phyloP scores from a whole-genome alignment of 164 flowering plant species.

The Macadamia integrifolia region DNA sequence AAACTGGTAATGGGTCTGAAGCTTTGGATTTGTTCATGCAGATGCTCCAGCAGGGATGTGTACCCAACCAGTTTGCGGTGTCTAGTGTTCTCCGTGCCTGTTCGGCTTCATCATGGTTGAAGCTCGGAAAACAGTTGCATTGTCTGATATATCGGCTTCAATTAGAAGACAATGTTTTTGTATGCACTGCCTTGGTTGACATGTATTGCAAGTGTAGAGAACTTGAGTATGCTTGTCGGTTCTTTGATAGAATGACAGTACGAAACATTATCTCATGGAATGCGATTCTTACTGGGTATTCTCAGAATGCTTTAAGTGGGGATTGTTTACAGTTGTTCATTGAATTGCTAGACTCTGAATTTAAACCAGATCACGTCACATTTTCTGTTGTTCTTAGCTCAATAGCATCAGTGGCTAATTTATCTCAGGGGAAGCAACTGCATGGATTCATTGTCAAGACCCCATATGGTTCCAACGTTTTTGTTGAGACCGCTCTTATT shows the following conservation, averaged over 20 bases:
- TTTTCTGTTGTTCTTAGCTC: conserved; percentile 12
- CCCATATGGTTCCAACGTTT: conserved; percentile 4
- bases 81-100: conserved; percentile 13
- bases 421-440: conserved; percentile 7
- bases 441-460: conserved; percentile 13
- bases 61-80: conserved; percentile 6
- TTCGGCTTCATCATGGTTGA: conserved; percentile 10
- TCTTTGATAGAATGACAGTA: conserved; percentile 11
- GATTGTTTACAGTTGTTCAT: conserved; percentile 8
- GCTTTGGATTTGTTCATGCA: conserved; percentile 2
- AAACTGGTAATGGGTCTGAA: conserved; percentile 2
- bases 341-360: conserved; percentile 3
- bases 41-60: conserved; percentile 5
- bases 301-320: conserved; percentile 8
- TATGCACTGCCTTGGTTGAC: conserved; percentile 11
- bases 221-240: conserved; percentile 1
- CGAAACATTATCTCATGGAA: conserved; percentile 12
- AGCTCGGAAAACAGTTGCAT: conserved; percentile 9
- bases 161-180: conserved; percentile 11
- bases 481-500: conserved; percentile 12
- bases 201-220: conserved; percentile 14
- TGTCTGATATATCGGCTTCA: conserved; percentile 10
- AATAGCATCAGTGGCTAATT: conserved; percentile 9
- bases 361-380: conserved; percentile 12
- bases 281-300: conserved; percentile 10